Conservation (phyloP, 345 rosid genomes). For the Boechera stricta region DNA sequence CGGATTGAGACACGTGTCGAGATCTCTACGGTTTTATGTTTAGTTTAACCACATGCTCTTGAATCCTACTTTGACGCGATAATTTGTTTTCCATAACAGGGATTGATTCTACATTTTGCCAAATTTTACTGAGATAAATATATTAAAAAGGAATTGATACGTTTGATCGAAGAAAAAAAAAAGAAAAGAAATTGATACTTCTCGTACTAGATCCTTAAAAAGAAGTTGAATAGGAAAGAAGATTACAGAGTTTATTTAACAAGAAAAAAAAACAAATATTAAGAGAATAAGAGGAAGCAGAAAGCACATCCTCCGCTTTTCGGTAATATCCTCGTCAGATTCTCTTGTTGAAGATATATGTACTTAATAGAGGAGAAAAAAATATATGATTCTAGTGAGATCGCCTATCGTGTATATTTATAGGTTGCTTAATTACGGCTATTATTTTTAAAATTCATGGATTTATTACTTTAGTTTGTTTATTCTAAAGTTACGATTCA, state of each 20-base stretch:
- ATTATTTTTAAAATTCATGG: too few species aligned
- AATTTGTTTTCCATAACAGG: too few species aligned
- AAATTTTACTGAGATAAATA: not conserved
- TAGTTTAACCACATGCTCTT: too few species aligned
- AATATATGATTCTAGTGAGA: constrained; percentile 22
- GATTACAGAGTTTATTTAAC: not conserved
- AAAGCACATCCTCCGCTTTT: constrained; percentile 23
- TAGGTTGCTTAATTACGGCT: not conserved
- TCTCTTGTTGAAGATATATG: constrained; percentile 8
- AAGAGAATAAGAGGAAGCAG: constrained; percentile 30
- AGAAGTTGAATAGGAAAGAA: not conserved
- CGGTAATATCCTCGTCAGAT: constrained; percentile 31
- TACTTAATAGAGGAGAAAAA: constrained; percentile 12
- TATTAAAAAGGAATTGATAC: not conserved
- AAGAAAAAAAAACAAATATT: not conserved
- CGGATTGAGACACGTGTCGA: too few species aligned
- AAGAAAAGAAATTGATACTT: not conserved
- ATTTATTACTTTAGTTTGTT: too few species aligned
- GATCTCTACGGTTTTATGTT: too few species aligned
- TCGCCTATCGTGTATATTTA: constrained; percentile 16
- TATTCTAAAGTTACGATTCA: too few species aligned
- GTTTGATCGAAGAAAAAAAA: too few species aligned
- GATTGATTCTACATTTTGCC: too few species aligned
- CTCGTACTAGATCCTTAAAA: not conserved
- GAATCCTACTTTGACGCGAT: too few species aligned